Evolutionary conservation across 1,284 basidiomycete genomes (phyloP), one percentile per base, ranked within the genome.

Genomic region (Cryptococcus sp.): DNA sequence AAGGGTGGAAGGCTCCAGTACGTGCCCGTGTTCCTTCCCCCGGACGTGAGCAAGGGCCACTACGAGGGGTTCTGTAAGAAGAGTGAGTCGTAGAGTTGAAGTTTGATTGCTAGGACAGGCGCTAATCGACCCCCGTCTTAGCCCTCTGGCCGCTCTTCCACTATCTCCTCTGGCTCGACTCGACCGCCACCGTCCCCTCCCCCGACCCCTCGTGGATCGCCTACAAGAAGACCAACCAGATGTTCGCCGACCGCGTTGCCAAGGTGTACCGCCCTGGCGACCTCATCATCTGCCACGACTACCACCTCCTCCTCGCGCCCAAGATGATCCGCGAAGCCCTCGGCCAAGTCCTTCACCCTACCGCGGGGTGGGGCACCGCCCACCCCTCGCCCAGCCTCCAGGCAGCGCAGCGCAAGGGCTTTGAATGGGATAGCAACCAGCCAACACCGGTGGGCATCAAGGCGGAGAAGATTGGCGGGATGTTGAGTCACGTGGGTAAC

Each of bases 51-150:
- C 24, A 91, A 92, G 72, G 90, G 88, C 0, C 92, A 96, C 76
- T 97, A 97, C 73, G 91, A 94, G 67, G 94, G 93, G 0, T 98
- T 97, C 79, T 98, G 94, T 84, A 99, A 99, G 77, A 87, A 89
- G 67, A 96, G 89, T 92, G 70, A 79, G 84, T 82, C 11, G 11
- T 16, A 2, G 61, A 44, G 1, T 28, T 16, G 2, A 23, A 48
- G 33, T 49, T 11, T 38, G n/a, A 13, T n/a, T 28, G 35, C 20
- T 21, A 39, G 20, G 20, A 12, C 38, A 43, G 9, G 5, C 24
- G 47, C 51, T 62, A 45, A 65, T 40, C n/a, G n/a, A 33, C 6
- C 15, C n/a, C n/a, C 18, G n/a, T 36, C 56, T 60, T 67, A 91
- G 89, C 88, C 38, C 85, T 99, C 50, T 99, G 95, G 95, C 96